These are phyloP conservation scores for Cordyceps tenuipes DNA, from an alignment of 2,329 filamentous ascomycete genomes.

Conservation along the genomic window DNA sequence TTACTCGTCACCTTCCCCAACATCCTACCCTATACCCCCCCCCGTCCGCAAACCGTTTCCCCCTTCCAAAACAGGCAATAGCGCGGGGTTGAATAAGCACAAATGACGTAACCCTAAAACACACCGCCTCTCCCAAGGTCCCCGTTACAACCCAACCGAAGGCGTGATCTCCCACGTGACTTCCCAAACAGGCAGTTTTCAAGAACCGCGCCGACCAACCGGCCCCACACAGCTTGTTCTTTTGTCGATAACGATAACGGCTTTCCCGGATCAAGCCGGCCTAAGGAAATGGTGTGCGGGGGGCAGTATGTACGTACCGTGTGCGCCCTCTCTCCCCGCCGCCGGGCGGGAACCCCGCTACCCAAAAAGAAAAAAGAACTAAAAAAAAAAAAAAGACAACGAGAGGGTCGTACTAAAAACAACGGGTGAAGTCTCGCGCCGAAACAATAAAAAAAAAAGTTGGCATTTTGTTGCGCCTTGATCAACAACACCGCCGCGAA, in stretches of 20 bases:
- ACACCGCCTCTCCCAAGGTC: slow-evolving; percentile 1
- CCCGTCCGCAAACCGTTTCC: background rate
- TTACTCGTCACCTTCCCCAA: background rate
- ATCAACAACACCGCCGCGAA: background rate
- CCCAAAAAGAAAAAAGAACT: background rate
- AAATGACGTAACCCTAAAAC: slow-evolving; percentile 2
- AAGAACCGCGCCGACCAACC: background rate
- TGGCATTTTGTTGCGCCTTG: background rate
- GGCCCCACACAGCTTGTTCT: background rate
- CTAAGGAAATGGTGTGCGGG: background rate
- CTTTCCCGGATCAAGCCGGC: slow-evolving; percentile 8
- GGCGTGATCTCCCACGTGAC: slow-evolving; percentile 1
- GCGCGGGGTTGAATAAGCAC: no score
- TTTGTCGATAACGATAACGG: slow-evolving; percentile 11
- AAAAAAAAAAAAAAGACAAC: no score
- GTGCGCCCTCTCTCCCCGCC: background rate
- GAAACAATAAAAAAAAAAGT: no score
- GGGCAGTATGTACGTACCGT: background rate
- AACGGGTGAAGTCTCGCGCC: slow-evolving; percentile 5
- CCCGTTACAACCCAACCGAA: background rate
- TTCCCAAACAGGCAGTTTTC: slow-evolving; percentile 1
- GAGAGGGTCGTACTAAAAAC: background rate
- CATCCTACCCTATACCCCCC: background rate
- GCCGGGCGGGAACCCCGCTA: slow-evolving; percentile 1
- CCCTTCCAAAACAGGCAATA: background rate